Base-by-base conservation (phyloP, 805 yeast species). In the Lipomyces japonicus region DNA sequence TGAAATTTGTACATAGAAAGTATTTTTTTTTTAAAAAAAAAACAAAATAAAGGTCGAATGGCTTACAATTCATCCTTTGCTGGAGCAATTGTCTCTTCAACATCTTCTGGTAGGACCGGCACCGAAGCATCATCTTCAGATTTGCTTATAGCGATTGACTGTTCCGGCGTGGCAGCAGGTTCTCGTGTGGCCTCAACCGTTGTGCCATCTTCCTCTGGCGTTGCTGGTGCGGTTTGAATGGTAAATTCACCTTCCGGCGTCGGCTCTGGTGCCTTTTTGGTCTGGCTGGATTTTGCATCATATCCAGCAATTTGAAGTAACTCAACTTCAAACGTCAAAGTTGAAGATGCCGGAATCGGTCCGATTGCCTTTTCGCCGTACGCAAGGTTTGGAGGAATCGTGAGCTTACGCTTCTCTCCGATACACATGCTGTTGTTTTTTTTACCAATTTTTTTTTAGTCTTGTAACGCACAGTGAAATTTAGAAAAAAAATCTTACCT, bases 381-480 rank as follows among this genome's bases (percentile, higher is more conserved):
- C 5, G 79, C 96, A 59, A 87, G 67, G 28, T 76, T 74, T 4
- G 95, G 76, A 41, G 96, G 96, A 64, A 90, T 86, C 25, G 80
- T 77, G 60, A 89, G 73, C 59, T 77, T 82, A 65, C 96, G 78
- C 71, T 82, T 75, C 68, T 89, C 96, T 40, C 96, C 96, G 66
- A 86, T 72, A 69, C 97, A 89, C 95, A 86, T 86, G 30, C 59
- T 48, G 40, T 2, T 3, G 14, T 24, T n/a, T 30, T 4, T 4
- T 23, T 39, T 26, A 9, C 24, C 31, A 9, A 12, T 21, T 22
- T 19, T 24, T n/a, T 28, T 2, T 6, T 3, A 3, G 14, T 16
- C 10, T 19, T 24, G 6, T 21, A 16, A n/a, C n/a, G n/a, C n/a
- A n/a, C n/a, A n/a, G n/a, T n/a, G n/a, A n/a, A n/a, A n/a, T n/a